Percentiles rank a stretch among this genome's conserved stretches.
These are phyloP conservation scores for Lipomyces yamadae DNA, from an alignment of 805 yeast genomes.

Conservation along the genomic window DNA sequence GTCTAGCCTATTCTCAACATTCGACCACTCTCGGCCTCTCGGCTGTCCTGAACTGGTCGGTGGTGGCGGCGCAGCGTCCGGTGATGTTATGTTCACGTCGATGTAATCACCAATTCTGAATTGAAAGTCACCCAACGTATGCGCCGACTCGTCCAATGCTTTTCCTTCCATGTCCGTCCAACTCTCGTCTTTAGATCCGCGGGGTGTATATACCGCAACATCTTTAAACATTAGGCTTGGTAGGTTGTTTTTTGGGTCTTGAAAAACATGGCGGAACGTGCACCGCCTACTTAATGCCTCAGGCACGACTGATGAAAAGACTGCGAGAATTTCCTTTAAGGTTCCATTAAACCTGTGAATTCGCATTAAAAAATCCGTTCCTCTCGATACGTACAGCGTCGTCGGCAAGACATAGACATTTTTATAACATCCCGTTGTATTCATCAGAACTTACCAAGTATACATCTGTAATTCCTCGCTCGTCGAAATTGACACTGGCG, in stretches of 20 bases:
- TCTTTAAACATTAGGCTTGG: not conserved
- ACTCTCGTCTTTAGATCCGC: not conserved
- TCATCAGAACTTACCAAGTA: constrained; percentile 18
- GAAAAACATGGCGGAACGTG: constrained; percentile 15
- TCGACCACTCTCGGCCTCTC: not conserved
- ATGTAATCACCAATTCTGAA: constrained; percentile 16
- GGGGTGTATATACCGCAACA: constrained; percentile 11
- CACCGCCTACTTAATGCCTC: constrained; percentile 7
- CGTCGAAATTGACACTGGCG: constrained; percentile 10
- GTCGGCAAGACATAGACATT: too few relatives aligned
- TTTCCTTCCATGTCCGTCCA: not conserved
- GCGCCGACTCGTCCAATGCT: not conserved
- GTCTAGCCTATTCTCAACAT: constrained; percentile 1
- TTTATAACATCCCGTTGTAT: too few relatives aligned
- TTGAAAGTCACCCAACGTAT: constrained; percentile 7
- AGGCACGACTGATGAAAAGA: constrained; percentile 3
- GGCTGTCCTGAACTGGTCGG: not conserved
- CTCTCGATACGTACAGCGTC: not conserved
- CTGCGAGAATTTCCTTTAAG: constrained; percentile 3
- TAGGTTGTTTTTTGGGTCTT: not conserved
- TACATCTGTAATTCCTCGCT: constrained; percentile 18
- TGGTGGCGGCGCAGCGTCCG: not conserved
- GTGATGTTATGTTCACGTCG: constrained; percentile 2
- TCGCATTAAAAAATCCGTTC: not conserved
- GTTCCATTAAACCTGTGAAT: constrained; percentile 12